These are phyloP conservation scores for Rhodotorula sp. DNA, from an alignment of 1,284 basidiomycete species.

Conservation along the genomic window DNA sequence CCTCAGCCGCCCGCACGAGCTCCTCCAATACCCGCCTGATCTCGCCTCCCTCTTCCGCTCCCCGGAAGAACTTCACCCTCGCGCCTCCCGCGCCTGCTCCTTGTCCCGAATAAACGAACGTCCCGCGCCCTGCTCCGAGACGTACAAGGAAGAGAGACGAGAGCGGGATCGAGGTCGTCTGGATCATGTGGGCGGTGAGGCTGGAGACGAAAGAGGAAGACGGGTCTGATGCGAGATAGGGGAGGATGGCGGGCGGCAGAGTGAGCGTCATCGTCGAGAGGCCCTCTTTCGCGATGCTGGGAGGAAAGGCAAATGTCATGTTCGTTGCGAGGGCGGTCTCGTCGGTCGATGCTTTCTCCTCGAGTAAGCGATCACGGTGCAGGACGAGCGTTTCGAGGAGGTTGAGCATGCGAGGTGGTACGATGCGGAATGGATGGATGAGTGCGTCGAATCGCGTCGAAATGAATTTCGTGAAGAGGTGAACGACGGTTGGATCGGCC, in stretches of 20 bases:
- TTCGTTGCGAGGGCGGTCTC: constrained; percentile 1
- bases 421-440: constrained; percentile 1
- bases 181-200: background rate
- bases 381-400: constrained; percentile 5
- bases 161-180: background rate
- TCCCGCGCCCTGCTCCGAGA: background rate
- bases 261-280: constrained; percentile 9
- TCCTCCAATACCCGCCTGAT: background rate
- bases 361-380: background rate
- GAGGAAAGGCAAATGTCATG: constrained; percentile 8
- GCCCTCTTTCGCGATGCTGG: background rate
- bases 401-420: constrained; percentile 5
- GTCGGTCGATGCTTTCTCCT: background rate
- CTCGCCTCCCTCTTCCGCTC: constrained; percentile 3
- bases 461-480: constrained; percentile 2
- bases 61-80: constrained; percentile 5
- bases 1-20: constrained; percentile 2
- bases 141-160: background rate
- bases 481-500: background rate
- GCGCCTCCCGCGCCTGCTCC: background rate
- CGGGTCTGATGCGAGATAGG: background rate
- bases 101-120: constrained; percentile 5
- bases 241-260: constrained; percentile 10
- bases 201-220: background rate
- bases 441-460: constrained; percentile 1